These are phyloP conservation scores for Pleurotus tuber-regium DNA, from an alignment of 768 basidiomycete genomes.

Conservation along the genomic window DNA sequence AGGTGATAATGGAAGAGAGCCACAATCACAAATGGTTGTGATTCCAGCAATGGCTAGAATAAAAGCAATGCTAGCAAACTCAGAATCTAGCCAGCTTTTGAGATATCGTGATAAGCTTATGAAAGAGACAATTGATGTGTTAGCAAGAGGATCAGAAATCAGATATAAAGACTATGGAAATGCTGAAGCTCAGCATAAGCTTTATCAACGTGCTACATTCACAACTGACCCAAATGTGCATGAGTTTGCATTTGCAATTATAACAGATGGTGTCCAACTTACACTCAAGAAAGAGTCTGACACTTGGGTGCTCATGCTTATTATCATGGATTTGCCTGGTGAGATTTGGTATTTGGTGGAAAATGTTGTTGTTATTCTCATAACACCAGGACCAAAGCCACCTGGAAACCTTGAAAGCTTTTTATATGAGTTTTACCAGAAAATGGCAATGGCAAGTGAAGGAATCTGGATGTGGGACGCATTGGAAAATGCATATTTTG, in stretches of 20 bases:
- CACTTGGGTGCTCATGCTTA: slow-evolving; percentile 22
- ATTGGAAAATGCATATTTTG: slow-evolving; percentile 21
- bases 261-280: slow-evolving; percentile 27
- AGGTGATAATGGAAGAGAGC: slow-evolving; percentile 6
- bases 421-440: slow-evolving; percentile 22
- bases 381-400: slow-evolving; percentile 27
- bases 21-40: slow-evolving; percentile 20
- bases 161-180: slow-evolving; percentile 25
- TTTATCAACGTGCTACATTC: slow-evolving; percentile 20
- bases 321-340: slow-evolving; percentile 20
- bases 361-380: slow-evolving; percentile 20
- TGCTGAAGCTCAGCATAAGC: slow-evolving; percentile 17
- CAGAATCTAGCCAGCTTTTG: slow-evolving; percentile 20
- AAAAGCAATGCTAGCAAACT: slow-evolving; percentile 26
- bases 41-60: slow-evolving; percentile 23
- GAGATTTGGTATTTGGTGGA: slow-evolving; percentile 17
- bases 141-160: slow-evolving; percentile 11
- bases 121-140: slow-evolving; percentile 18
- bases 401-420: slow-evolving; percentile 28
- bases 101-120: slow-evolving; percentile 22
- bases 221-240: slow-evolving; percentile 12
- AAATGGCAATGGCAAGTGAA: slow-evolving; percentile 23
- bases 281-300: slow-evolving; percentile 32
- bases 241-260: slow-evolving; percentile 23
- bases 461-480: slow-evolving; percentile 34